phyloP scores from a whole-genome alignment of 1,284 basidiomycete species.

The Grifola frondosa region DNA sequence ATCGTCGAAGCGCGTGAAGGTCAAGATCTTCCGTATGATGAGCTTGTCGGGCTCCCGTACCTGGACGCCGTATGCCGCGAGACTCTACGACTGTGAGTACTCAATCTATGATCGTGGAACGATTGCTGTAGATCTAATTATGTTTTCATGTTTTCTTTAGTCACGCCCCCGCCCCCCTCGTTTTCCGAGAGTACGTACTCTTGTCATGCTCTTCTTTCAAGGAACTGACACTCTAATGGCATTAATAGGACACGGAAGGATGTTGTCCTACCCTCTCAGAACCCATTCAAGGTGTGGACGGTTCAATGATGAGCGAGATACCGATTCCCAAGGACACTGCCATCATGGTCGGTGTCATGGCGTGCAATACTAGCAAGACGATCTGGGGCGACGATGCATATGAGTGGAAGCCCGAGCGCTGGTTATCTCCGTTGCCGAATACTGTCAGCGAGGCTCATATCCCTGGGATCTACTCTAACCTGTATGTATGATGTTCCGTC shows the following conservation, averaged over 20 bases:
- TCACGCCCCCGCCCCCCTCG: neutral
- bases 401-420: slow-evolving; percentile 25
- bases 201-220: neutral
- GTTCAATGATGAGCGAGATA: slow-evolving; percentile 14
- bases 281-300: slow-evolving; percentile 15
- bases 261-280: slow-evolving; percentile 11
- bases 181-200: neutral
- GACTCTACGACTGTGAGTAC: slow-evolving; percentile 16
- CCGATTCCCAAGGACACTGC: slow-evolving; percentile 12
- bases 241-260: slow-evolving; percentile 10
- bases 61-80: slow-evolving; percentile 21
- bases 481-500: no score
- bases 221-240: no score
- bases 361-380: slow-evolving; percentile 15
- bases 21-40: slow-evolving; percentile 13
- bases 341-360: slow-evolving; percentile 14
- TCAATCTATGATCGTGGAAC: neutral
- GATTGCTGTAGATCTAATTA: neutral
- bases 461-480: slow-evolving; percentile 19
- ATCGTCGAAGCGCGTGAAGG: slow-evolving; percentile 12
- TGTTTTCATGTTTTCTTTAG: neutral
- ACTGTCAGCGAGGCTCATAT: slow-evolving; percentile 11
- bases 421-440: slow-evolving; percentile 13
- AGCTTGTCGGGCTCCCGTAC: slow-evolving; percentile 17
- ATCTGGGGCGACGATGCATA: slow-evolving; percentile 23